phyloP scores from a whole-genome alignment of 2,329 filamentous ascomycete genomes.

The Cladosporium austrohemisphaericum region DNA sequence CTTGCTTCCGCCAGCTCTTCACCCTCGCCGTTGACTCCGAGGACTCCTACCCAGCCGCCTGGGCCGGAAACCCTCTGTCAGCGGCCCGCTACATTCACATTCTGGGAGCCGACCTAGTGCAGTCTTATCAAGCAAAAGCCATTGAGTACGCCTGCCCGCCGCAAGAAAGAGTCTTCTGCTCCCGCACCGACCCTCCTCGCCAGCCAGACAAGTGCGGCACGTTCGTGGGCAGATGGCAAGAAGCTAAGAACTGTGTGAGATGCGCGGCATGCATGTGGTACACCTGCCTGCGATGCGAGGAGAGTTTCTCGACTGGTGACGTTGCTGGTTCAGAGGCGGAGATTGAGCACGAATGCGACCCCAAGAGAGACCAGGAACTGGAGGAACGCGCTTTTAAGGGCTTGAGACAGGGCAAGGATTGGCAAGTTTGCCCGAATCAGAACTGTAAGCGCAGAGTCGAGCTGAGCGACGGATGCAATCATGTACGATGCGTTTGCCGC shows the following conservation, averaged over 20 bases:
- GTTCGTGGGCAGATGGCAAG: conserved; percentile 4
- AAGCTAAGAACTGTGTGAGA: not conserved
- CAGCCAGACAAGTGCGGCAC: conserved; percentile 2
- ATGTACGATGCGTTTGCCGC: conserved; percentile 19
- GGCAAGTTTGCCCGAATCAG: conserved; percentile 19
- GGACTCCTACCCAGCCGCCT: conserved; percentile 18
- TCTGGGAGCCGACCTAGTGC: conserved; percentile 9
- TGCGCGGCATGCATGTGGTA: conserved; percentile 12
- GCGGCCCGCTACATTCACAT: conserved; percentile 5
- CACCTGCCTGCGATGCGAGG: conserved; percentile 10
- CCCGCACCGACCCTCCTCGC: conserved; percentile 4
- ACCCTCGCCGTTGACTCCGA: conserved; percentile 16
- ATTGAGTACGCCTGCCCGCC: conserved; percentile 14
- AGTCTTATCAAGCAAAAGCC: conserved; percentile 14
- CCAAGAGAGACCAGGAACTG: not conserved
- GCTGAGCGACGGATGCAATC: conserved; percentile 21
- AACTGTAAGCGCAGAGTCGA: conserved; percentile 16
- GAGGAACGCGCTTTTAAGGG: conserved; percentile 15
- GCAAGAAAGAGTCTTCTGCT: conserved; percentile 14
- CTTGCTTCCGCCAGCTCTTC: conserved; percentile 19
- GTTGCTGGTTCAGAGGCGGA: not conserved
- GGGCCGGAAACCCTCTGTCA: conserved; percentile 15
- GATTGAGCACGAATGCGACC: conserved; percentile 17
- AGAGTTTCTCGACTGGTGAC: not conserved
- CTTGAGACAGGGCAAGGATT: conserved; percentile 16